Evolutionary conservation across 306 rosid species (phyloP).

Genomic region (Trifolium fragiferum): DNA sequence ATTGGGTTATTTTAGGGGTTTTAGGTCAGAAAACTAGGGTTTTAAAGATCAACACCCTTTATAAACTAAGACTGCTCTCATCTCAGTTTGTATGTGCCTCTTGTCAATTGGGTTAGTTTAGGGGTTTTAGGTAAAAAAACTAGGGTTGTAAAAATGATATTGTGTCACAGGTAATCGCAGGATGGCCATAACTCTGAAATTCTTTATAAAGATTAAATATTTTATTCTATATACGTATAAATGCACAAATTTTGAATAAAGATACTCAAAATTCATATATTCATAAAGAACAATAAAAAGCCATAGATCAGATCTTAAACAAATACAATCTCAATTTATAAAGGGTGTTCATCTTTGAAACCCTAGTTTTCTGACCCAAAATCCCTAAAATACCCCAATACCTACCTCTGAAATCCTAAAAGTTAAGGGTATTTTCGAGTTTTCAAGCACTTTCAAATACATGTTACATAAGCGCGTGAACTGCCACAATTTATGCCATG

Average conservation of each 20-base stretch:
- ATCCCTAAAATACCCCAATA: slow-evolving; percentile 18
- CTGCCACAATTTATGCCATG: not conserved
- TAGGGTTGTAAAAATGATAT: slow-evolving; percentile 7
- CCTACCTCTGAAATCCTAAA: not conserved
- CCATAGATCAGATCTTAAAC: not conserved
- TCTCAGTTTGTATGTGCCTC: slow-evolving; percentile 4
- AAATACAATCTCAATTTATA: not conserved
- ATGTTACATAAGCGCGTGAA: not conserved
- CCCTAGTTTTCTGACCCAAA: slow-evolving; percentile 1
- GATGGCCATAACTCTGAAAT: no score
- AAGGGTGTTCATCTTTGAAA: slow-evolving; percentile 14
- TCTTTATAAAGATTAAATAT: no score
- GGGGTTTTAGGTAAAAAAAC: not conserved
- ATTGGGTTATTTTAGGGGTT: slow-evolving; percentile 19
- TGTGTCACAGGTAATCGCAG: no score
- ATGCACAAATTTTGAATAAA: no score
- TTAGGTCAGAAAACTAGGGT: not conserved
- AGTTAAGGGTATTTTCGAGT: not conserved
- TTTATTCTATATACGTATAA: no score
- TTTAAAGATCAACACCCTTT: not conserved
- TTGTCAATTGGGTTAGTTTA: not conserved
- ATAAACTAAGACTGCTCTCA: not conserved
- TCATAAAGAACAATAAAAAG: not conserved
- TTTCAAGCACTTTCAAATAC: not conserved
- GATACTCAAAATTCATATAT: no score